Base-by-base conservation (phyloP, 208 protist species). In the Leishmania tarentolae region DNA sequence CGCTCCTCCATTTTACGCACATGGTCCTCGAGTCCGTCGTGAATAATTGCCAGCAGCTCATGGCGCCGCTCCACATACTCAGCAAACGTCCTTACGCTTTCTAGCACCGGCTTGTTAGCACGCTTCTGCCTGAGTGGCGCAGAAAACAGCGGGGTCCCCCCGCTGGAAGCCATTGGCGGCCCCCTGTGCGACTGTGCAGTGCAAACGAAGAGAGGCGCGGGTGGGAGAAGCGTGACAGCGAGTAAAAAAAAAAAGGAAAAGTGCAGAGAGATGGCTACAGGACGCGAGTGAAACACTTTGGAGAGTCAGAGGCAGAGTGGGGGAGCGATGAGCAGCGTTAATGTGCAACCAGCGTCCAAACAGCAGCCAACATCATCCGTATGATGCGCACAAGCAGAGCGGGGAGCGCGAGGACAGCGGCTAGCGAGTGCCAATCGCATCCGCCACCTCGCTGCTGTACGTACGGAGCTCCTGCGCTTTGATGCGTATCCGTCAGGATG, bases 1-100 rank as follows among this genome's bases (percentile, higher is more conserved):
- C 61, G 56, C 68, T 70, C 76, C 76, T 80, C 76, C 81, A 81
- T 76, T 42, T 42, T 28, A 13, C 50, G 19, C 31, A 57, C 61
- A 56, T 85, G 61, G 17, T 73, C 70, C 42, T 85, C 81, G 9
- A 81, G n/a, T 31, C 56, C 75, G 63, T 75, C 73, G 7, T 28
- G 4, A 56, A 83, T 77, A 35, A 3, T 28, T 11, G 6, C 6
- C 17, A 83, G 42, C 8, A 83, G 74, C 31, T 42, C 65, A 40
- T 71, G 47, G 8, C 80, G 75, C 24, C 65, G 66, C 50, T 68
- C 74, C 0, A 46, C 19, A 42, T 82, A 82, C 40, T 83, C 80
- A 9, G 61, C 75, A 40, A 76, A 83, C 53, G 74, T 76, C 68
- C 57, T 70, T 7, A 46, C 24, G 7, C 75, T 53, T 5, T 79